These are phyloP conservation scores for Hordeum vulgare DNA, from an alignment of 176 grass and related monocot genomes.

Conservation along the genomic window MorexV3_pseudomolecules_assembly NC_058521.1:593374608-593375107, in stretches of 20 bases:
- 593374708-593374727: not conserved
- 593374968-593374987: not conserved
- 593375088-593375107: not conserved
- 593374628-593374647: not conserved
- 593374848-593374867: too few species aligned
- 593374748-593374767: not conserved
- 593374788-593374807: too few species aligned
- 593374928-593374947: not conserved
- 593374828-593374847: too few species aligned
- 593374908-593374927: not conserved
- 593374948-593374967: not conserved
- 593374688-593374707: too few species aligned
- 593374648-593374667: not conserved
- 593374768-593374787: too few species aligned
- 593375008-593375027: not conserved
- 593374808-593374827: too few species aligned
- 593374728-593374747: not conserved
- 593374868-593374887: not conserved
- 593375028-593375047: too few species aligned
- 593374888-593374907: too few species aligned
- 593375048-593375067: too few species aligned
- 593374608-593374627: not conserved
- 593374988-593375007: constrained; percentile 24
- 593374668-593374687: not conserved
- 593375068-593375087: constrained; percentile 13